A percentile compares a stretch with the other conserved stretches of the same genome.
These are phyloP conservation scores for Cytospora mali DNA, from an alignment of 2,329 filamentous ascomycete species.

Conservation along the genomic window DNA sequence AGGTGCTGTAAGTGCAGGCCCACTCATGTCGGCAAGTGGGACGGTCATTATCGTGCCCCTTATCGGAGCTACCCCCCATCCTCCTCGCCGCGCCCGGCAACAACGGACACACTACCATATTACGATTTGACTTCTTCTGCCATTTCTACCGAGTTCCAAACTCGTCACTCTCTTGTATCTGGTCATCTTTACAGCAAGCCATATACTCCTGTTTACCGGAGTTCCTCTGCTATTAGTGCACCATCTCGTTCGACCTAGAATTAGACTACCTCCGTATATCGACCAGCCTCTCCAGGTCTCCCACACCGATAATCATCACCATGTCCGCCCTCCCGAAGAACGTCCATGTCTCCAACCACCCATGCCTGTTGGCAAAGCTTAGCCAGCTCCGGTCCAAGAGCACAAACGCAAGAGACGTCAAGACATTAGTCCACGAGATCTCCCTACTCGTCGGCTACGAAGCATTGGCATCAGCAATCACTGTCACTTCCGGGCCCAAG, in stretches of 20 bases:
- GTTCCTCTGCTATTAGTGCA: background rate
- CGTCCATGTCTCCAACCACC: constrained; percentile 81
- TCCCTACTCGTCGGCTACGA: constrained; percentile 80
- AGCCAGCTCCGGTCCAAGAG: constrained; percentile 79
- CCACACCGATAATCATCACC: background rate
- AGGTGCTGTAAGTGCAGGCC: background rate
- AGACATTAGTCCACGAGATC: constrained; percentile 83
- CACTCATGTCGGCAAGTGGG: constrained; percentile 11
- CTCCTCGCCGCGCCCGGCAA: constrained; percentile 18
- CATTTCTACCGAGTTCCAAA: constrained; percentile 36
- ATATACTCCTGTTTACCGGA: too few species aligned
- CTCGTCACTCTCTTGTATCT: background rate
- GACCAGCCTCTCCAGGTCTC: background rate
- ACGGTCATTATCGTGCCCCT: constrained; percentile 10
- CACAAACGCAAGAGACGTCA: constrained; percentile 74
- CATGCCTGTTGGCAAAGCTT: constrained; percentile 85
- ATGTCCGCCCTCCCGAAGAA: constrained; percentile 54
- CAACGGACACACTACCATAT: constrained; percentile 3
- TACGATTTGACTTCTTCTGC: constrained; percentile 2
- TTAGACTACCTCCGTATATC: background rate
- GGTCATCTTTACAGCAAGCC: background rate
- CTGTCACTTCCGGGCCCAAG: constrained; percentile 59
- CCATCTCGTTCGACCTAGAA: background rate
- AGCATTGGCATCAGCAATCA: constrained; percentile 69
- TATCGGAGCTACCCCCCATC: constrained; percentile 21